Percentiles rank a stretch among this genome's conserved stretches.
Evolutionary conservation across 208 protist species (phyloP).

Genomic region (Crithidia brevicula): DNA sequence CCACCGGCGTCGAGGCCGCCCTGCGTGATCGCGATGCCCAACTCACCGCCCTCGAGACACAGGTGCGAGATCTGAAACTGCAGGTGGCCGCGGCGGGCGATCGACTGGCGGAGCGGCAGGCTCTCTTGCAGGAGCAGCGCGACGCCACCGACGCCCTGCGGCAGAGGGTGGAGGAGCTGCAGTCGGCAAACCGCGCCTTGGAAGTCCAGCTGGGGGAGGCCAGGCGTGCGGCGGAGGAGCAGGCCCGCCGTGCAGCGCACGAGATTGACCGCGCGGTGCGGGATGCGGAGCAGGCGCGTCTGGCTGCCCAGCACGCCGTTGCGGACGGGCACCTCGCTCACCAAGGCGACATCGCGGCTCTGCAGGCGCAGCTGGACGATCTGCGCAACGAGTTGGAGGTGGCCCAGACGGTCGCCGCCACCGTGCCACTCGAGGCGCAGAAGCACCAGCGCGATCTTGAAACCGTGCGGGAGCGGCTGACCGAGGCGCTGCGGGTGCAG

Average conservation of each 20-base stretch:
- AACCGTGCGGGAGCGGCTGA: conserved; percentile 46
- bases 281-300: conserved; percentile 33
- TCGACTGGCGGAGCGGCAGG: conserved; percentile 31
- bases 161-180: conserved; percentile 31
- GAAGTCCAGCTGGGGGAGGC: conserved; percentile 24
- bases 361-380: conserved; percentile 37
- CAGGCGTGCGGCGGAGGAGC: conserved; percentile 23
- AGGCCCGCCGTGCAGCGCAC: conserved; percentile 21
- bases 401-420: conserved; percentile 58
- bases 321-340: conserved; percentile 31
- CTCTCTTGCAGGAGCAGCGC: conserved; percentile 14
- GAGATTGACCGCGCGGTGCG: conserved; percentile 31
- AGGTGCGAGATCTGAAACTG: conserved; percentile 39
- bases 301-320: conserved; percentile 27
- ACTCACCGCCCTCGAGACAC: conserved; percentile 26
- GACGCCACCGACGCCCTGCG: conserved; percentile 19
- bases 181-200: conserved; percentile 16
- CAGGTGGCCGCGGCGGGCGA: conserved; percentile 34
- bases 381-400: conserved; percentile 44
- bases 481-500: conserved; percentile 40
- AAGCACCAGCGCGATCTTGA: conserved; percentile 48
- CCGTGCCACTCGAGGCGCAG: conserved; percentile 44
- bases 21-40: conserved; percentile 41
- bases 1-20: conserved; percentile 48
- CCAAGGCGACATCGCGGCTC: conserved; percentile 20